Conservation (phyloP, 176 grass and related monocot genomes). For the maize (Zea mays) region DNA sequence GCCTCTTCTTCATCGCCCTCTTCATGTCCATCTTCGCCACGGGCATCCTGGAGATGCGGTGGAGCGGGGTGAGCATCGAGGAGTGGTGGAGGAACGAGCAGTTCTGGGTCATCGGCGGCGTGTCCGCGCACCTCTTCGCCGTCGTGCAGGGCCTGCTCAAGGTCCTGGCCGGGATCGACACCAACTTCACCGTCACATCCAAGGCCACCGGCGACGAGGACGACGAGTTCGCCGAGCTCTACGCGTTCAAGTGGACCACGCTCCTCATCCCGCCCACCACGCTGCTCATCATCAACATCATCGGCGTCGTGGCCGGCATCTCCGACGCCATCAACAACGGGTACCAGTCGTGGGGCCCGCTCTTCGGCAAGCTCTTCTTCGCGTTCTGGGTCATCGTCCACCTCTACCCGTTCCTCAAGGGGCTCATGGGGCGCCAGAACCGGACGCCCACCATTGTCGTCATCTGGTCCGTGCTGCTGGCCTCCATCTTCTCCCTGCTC, state of each 20-base stretch:
- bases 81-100: conserved; percentile 99
- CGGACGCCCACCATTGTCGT: conserved; percentile 90
- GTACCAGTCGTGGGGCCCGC: conserved; percentile 82
- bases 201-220: conserved; percentile 76
- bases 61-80: conserved; percentile 99
- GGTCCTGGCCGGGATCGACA: conserved; percentile 84
- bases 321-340: conserved; percentile 97
- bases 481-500: conserved; percentile 95
- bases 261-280: conserved; percentile 93
- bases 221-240: conserved; percentile 80
- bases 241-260: conserved; percentile 97
- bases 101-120: conserved; percentile 99
- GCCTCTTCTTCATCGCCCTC: conserved; percentile 94
- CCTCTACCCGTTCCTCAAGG: conserved; percentile 96
- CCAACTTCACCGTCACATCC: conserved; percentile 96
- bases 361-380: conserved; percentile 95
- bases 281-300: conserved; percentile 86
- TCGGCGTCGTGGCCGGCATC: conserved; percentile 87
- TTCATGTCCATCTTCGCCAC: conserved; percentile 99
- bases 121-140: conserved; percentile 87
- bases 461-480: conserved; percentile 89
- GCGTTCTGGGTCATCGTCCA: conserved; percentile 97
- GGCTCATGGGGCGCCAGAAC: conserved; percentile 92
- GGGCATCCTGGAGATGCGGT: conserved; percentile 88
- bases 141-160: conserved; percentile 97